Conservation (phyloP, 345 rosid species). For the Eucalyptus rudis region DNA sequence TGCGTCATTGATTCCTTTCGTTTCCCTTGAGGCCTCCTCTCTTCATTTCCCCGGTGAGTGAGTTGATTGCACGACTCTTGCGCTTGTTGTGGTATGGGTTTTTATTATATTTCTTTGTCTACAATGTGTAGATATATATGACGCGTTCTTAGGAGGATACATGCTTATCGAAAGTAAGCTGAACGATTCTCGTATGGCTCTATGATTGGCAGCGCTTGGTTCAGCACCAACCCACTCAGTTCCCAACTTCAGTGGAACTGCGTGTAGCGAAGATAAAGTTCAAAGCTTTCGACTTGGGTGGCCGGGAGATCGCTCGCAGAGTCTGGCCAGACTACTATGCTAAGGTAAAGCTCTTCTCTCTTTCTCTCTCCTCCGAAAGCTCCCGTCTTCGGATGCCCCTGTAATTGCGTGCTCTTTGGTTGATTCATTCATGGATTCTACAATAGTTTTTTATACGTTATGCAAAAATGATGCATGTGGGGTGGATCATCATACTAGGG, state of each 20-base stretch:
- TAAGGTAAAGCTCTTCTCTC: no score
- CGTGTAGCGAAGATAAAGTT: slow-evolving; percentile 13
- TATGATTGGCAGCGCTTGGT: slow-evolving; percentile 7
- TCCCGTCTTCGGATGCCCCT: fast-evolving
- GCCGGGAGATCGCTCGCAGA: no score
- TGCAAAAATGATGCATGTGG: no score
- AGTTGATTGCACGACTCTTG: no score
- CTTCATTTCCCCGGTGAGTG: not conserved
- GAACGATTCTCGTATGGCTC: not conserved
- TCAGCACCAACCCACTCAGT: slow-evolving; percentile 25
- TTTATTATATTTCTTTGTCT: not conserved
- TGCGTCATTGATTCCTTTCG: no score
- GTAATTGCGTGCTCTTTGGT: not conserved
- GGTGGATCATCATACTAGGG: no score
- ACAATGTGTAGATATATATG: fast-evolving
- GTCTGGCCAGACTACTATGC: no score
- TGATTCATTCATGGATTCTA: no score
- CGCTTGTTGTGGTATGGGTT: not conserved
- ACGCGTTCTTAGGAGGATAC: not conserved
- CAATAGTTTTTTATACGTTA: fast-evolving
- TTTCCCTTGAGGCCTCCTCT: no score
- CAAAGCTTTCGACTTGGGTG: no score
- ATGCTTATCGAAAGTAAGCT: no score
- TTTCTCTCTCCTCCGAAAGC: no score
- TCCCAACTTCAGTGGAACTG: slow-evolving; percentile 29